Conservation (phyloP, 176 grass and related monocot species). For the Oryza coarctata region DNA sequence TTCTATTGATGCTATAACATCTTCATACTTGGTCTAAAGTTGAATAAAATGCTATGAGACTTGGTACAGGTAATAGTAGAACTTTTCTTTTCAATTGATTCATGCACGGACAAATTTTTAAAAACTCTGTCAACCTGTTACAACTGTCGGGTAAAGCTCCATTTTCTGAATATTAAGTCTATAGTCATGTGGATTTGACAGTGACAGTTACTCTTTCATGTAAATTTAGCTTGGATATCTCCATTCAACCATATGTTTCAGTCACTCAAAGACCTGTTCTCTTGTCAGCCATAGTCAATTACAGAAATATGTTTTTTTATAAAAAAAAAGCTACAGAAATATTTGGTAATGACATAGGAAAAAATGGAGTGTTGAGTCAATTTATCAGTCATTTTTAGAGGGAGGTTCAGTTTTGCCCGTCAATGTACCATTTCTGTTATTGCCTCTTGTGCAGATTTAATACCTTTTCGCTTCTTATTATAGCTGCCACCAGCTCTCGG, state of each 20-base stretch:
- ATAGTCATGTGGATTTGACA: neutral
- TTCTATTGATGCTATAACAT: neutral
- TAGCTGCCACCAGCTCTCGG: conserved; percentile 27
- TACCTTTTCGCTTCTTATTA: neutral
- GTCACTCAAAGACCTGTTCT: neutral
- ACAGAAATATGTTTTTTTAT: neutral
- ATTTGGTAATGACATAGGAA: neutral
- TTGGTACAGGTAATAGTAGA: neutral
- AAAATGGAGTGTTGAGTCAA: conserved; percentile 5
- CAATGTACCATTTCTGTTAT: neutral
- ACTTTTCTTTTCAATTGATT: neutral
- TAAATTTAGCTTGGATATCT: neutral
- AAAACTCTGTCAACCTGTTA: neutral
- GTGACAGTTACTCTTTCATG: neutral
- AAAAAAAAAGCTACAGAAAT: neutral
- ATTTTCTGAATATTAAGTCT: conserved; percentile 18
- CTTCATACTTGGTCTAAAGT: neutral
- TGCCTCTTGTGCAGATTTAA: neutral
- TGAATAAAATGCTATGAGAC: neutral
- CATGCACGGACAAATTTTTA: neutral
- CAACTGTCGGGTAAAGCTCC: neutral
- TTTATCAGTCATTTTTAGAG: neutral
- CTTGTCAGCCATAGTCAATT: neutral
- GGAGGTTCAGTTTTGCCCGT: neutral
- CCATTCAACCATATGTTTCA: neutral